Conservation (phyloP, 371 early-diverging fungal genomes). For the Actinomucor elegans region DNA sequence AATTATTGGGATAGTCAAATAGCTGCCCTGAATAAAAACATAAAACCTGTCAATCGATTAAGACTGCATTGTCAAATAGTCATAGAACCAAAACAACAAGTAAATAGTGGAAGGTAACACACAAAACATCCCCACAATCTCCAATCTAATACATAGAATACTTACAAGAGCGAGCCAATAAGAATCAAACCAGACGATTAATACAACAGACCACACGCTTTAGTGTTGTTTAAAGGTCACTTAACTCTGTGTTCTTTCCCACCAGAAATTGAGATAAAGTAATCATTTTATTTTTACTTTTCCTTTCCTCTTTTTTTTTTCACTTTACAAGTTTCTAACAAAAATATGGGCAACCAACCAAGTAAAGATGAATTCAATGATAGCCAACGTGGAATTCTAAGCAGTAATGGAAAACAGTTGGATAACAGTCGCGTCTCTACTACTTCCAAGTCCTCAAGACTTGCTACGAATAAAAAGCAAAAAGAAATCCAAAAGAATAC, state of each 20-base stretch:
- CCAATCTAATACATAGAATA: no score
- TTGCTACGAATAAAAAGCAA: neutral
- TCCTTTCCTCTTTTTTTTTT: neutral
- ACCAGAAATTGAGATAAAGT: neutral
- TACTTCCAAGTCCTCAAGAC: neutral
- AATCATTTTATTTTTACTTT: neutral
- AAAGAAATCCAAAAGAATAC: neutral
- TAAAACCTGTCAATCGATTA: no score
- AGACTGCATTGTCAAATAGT: no score
- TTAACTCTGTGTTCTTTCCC: conserved; percentile 5
- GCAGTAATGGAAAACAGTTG: neutral
- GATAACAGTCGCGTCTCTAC: neutral
- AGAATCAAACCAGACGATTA: no score
- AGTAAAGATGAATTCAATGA: conserved; percentile 19
- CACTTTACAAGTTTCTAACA: neutral
- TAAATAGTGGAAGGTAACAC: no score
- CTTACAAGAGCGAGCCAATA: no score
- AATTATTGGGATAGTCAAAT: no score
- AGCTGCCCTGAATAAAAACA: no score
- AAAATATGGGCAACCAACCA: conserved; percentile 21
- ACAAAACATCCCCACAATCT: no score
- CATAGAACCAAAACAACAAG: no score
- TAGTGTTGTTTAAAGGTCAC: neutral
- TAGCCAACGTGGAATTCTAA: neutral
- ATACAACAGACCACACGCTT: no score